These are phyloP conservation scores for Neltuma alba DNA, from an alignment of 306 rosid genomes.

Conservation along the genomic window DNA sequence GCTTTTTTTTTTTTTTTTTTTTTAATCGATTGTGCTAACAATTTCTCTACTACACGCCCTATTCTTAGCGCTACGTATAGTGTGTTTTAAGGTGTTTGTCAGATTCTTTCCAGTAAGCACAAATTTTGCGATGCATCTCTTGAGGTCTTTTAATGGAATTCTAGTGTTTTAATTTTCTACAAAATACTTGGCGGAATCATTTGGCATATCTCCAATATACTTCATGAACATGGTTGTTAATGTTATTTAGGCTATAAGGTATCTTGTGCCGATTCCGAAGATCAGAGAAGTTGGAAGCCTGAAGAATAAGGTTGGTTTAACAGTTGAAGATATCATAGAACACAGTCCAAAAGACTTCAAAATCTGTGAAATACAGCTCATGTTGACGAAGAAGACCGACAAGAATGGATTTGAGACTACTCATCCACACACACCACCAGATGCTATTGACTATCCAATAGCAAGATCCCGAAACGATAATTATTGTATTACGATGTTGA, in stretches of 20 bases:
- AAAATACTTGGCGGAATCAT: no score
- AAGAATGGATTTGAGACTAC: neutral
- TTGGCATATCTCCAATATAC: no score
- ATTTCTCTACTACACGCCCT: no score
- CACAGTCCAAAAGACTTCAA: neutral
- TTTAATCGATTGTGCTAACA: neutral
- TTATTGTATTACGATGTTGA: neutral
- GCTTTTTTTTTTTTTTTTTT: no score
- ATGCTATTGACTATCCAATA: neutral
- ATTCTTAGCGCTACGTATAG: no score
- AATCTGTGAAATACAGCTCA: neutral
- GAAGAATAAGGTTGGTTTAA: neutral
- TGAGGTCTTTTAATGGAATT: no score
- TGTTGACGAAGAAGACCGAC: neutral
- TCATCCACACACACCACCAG: no score
- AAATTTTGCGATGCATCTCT: no score
- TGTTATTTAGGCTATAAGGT: neutral
- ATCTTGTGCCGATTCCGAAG: neutral
- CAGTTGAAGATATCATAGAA: neutral
- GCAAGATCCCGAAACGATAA: neutral
- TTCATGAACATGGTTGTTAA: neutral
- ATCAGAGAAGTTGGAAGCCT: neutral
- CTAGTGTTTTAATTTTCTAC: no score
- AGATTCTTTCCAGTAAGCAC: no score
- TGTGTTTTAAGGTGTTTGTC: neutral